These are phyloP conservation scores for Stephanodiscus minutulus DNA, from an alignment of 108 stramenopile species.

Conservation along the genomic window DNA sequence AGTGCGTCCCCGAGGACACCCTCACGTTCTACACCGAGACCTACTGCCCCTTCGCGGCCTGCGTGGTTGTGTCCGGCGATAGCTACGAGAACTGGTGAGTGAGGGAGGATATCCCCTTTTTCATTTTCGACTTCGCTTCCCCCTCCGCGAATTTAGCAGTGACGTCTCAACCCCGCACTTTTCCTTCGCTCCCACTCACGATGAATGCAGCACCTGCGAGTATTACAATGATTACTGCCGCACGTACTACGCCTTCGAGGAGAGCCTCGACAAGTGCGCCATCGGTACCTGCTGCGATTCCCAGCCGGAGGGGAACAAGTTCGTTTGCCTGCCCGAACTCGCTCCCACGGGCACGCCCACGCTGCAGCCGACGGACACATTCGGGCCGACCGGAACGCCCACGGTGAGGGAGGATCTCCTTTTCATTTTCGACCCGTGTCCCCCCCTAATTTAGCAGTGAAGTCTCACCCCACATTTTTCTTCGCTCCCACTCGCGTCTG, in stretches of 20 bases:
- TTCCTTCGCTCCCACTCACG: too few species aligned
- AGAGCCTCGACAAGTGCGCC: constrained; percentile 27
- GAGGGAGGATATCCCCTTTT: too few species aligned
- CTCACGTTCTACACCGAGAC: constrained; percentile 38
- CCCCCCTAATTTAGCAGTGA: background rate
- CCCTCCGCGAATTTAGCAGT: too few species aligned
- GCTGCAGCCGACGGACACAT: constrained; percentile 3
- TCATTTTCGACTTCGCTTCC: too few species aligned
- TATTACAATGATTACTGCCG: constrained; percentile 35
- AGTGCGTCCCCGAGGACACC: constrained; percentile 23
- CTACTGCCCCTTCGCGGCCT: constrained; percentile 42
- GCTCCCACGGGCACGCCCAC: constrained; percentile 34
- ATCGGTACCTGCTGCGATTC: constrained; percentile 37
- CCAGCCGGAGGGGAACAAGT: constrained; percentile 10
- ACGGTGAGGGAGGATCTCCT: constrained; percentile 11
- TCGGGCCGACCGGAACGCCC: constrained; percentile 10
- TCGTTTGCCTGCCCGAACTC: constrained; percentile 32
- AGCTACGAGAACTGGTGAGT: constrained; percentile 29
- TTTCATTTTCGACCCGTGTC: background rate
- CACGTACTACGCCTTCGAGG: constrained; percentile 32
- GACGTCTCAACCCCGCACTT: too few species aligned
- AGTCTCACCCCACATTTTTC: too few species aligned
- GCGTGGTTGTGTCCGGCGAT: constrained; percentile 15
- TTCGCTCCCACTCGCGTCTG: too few species aligned
- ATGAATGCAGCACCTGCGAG: constrained; percentile 24